Conservation (phyloP, 257 asterid genomes). For the Verbena officinalis region DNA sequence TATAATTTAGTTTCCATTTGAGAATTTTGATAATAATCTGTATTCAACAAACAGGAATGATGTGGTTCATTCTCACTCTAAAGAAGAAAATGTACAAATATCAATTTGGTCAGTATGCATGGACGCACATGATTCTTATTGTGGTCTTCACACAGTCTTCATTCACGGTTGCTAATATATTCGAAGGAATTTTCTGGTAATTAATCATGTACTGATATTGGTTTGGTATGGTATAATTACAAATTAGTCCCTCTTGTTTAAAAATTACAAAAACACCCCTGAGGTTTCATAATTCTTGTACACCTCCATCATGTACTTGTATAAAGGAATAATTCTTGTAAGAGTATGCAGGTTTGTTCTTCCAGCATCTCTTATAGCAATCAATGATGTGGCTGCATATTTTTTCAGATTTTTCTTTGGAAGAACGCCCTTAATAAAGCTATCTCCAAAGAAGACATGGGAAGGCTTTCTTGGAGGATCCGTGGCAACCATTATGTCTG, state of each 20-base stretch:
- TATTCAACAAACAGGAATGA: constrained; percentile 41
- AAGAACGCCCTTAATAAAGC: constrained; percentile 65
- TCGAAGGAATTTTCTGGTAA: constrained; percentile 79
- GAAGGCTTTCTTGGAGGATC: constrained; percentile 80
- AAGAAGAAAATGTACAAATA: constrained; percentile 73
- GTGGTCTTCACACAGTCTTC: constrained; percentile 74
- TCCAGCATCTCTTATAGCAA: constrained; percentile 67
- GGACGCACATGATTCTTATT: constrained; percentile 79
- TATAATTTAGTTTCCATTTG: constrained; percentile 13
- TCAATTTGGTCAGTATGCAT: constrained; percentile 71
- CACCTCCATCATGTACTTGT: too few relatives aligned
- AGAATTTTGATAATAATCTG: background rate
- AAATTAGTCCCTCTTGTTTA: too few relatives aligned
- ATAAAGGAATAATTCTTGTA: too few relatives aligned
- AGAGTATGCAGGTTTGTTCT: constrained; percentile 53
- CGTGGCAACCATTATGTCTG: constrained; percentile 58
- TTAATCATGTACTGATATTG: constrained; percentile 20
- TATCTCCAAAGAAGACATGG: constrained; percentile 80
- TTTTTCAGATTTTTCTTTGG: constrained; percentile 72
- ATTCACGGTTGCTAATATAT: constrained; percentile 68
- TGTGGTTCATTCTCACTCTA: constrained; percentile 70
- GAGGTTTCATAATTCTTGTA: too few relatives aligned
- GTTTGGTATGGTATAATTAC: too few relatives aligned
- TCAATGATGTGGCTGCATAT: constrained; percentile 68
- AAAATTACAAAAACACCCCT: too few relatives aligned